Evolutionary conservation across 208 protist genomes (phyloP).

Genomic region (Spongospora subterranea): DNA sequence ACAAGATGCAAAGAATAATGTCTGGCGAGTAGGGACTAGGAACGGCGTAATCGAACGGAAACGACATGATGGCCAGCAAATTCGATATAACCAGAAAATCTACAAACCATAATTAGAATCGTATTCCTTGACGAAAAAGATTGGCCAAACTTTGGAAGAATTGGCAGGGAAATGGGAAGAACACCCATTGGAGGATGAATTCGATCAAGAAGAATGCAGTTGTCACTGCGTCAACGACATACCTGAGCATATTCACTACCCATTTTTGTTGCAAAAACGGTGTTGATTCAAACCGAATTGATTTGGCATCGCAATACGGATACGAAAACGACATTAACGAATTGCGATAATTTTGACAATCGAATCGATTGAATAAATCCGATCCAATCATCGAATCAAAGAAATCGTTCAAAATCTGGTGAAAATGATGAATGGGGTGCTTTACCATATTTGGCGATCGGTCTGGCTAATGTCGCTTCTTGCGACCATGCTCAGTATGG

Average conservation of each 20-base stretch:
- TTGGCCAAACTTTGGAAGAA: background rate
- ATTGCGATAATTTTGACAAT: too few species aligned
- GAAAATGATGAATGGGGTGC: too few species aligned
- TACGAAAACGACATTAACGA: too few species aligned
- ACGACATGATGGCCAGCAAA: background rate
- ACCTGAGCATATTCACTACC: conserved; percentile 12
- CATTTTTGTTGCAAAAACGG: background rate
- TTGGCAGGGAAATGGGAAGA: background rate
- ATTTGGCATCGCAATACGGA: too few species aligned
- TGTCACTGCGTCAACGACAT: background rate
- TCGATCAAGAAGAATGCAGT: conserved; percentile 7
- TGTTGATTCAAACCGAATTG: background rate
- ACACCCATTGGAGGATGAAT: background rate
- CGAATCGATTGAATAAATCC: too few species aligned
- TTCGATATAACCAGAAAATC: background rate
- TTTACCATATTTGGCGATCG: too few species aligned
- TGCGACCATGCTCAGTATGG: background rate
- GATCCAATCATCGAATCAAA: too few species aligned
- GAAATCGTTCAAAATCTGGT: too few species aligned
- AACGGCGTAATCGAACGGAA: background rate
- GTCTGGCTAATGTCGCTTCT: too few species aligned
- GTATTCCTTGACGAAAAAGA: background rate
- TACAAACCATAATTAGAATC: background rate
- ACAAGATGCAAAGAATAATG: background rate
- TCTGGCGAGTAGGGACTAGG: background rate